Evolutionary conservation across 257 asterid species (phyloP).

Genomic region (Nicotiana benthamiana): DNA sequence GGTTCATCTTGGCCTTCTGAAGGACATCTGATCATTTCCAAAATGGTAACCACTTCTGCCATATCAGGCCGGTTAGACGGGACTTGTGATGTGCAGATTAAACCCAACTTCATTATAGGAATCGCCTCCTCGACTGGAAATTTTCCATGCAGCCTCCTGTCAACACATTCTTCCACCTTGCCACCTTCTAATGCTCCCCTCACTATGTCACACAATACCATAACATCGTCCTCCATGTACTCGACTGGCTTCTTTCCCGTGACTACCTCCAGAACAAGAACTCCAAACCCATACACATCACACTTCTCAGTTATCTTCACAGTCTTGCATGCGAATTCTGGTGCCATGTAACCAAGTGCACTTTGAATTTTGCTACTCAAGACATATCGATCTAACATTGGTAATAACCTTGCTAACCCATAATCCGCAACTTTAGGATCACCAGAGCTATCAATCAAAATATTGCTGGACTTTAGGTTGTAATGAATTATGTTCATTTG

Average conservation of each 20-base stretch:
- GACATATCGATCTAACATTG: slow-evolving; percentile 53
- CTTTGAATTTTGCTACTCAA: slow-evolving; percentile 74
- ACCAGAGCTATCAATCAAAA: slow-evolving; percentile 45
- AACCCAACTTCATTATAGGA: slow-evolving; percentile 53
- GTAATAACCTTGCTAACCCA: slow-evolving; percentile 52
- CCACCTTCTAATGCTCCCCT: slow-evolving; percentile 58
- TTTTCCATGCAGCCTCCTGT: slow-evolving; percentile 38
- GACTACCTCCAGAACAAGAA: slow-evolving; percentile 49
- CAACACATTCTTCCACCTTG: slow-evolving; percentile 52
- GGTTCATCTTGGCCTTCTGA: slow-evolving; percentile 44
- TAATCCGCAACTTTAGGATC: slow-evolving; percentile 59
- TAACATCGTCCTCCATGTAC: slow-evolving; percentile 77
- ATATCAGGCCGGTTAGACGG: slow-evolving; percentile 67
- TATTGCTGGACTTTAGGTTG: slow-evolving; percentile 60
- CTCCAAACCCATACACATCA: slow-evolving; percentile 65
- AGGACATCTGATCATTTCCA: slow-evolving; percentile 61
- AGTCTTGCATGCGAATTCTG: slow-evolving; percentile 57
- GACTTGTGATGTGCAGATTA: slow-evolving; percentile 64
- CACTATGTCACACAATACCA: slow-evolving; percentile 59
- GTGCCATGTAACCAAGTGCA: slow-evolving; percentile 76
- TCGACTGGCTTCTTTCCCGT: slow-evolving; percentile 68
- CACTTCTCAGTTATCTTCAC: slow-evolving; percentile 65
- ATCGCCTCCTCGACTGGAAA: slow-evolving; percentile 60
- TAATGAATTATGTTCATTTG: slow-evolving; percentile 48
- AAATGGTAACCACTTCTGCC: slow-evolving; percentile 57